These are phyloP conservation scores for Lanmaoa rubissima DNA, from an alignment of 768 basidiomycete genomes.

Conservation along the genomic window DNA sequence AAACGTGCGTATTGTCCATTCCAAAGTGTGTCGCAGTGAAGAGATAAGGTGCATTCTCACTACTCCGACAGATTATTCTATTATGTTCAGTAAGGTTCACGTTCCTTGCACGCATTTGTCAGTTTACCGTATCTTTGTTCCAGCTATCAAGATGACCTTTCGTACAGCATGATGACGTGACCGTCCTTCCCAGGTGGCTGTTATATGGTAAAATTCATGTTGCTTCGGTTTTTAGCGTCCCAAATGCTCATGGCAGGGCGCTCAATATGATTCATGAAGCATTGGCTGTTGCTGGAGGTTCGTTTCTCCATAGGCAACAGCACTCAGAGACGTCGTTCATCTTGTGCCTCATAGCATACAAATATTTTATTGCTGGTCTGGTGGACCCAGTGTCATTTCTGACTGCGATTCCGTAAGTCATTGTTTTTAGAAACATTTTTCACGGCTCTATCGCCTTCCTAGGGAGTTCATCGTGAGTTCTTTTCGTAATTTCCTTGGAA, in stretches of 20 bases:
- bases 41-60: not conserved
- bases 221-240: not conserved
- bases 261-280: conserved; percentile 14
- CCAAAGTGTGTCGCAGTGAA: not conserved
- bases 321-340: not conserved
- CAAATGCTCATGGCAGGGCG: not conserved
- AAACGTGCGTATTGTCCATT: conserved; percentile 2
- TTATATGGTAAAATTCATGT: conserved; percentile 2
- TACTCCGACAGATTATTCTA: conserved; percentile 7
- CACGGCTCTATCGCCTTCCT: not conserved
- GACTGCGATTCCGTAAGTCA: not conserved
- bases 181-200: conserved; percentile 3
- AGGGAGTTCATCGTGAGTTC: conserved; percentile 11
- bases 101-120: not conserved
- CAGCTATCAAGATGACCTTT: conserved; percentile 8
- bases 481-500: not conserved
- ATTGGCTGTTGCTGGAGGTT: conserved; percentile 6
- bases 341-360: conserved; percentile 3
- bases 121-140: not conserved
- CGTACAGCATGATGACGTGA: not conserved
- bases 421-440: not conserved
- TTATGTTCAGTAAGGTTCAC: conserved; percentile 1
- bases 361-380: conserved; percentile 1
- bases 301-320: not conserved
- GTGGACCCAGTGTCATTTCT: not conserved